A percentile compares a stretch with the other conserved stretches of the same genome.
Conservation (phyloP, 805 yeast species). For the Kregervanrija fluxuum region DNA sequence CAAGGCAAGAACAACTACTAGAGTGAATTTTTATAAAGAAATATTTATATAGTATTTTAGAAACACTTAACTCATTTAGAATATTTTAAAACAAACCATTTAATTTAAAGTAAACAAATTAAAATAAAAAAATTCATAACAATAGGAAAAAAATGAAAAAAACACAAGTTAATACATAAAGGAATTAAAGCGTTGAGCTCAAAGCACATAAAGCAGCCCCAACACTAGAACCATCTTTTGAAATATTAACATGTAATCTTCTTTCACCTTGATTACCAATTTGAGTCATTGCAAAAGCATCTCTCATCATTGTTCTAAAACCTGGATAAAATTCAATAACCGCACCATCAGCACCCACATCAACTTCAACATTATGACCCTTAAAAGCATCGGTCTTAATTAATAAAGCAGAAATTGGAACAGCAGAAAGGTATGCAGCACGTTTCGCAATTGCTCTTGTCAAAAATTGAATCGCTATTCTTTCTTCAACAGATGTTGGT, state of each 20-base stretch:
- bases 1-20: too few species aligned
- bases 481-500: constrained; percentile 65
- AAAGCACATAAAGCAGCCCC: constrained; percentile 94
- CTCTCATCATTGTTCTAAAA: constrained; percentile 70
- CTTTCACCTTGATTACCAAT: constrained; percentile 71
- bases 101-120: background rate
- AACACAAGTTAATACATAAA: background rate
- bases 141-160: background rate
- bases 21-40: too few species aligned
- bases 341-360: constrained; percentile 93
- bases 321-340: constrained; percentile 93
- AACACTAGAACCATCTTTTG: constrained; percentile 94
- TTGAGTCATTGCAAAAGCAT: constrained; percentile 63
- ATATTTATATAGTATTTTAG: too few species aligned
- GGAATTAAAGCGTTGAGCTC: constrained; percentile 6
- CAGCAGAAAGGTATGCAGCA: constrained; percentile 85
- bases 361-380: constrained; percentile 63
- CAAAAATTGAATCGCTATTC: constrained; percentile 61
- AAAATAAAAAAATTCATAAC: background rate
- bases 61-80: too few species aligned
- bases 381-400: constrained; percentile 60
- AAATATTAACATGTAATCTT: constrained; percentile 68
- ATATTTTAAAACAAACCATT: background rate
- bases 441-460: constrained; percentile 79
- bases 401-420: constrained; percentile 80